A percentile compares a stretch with the other conserved stretches of the same genome.
Evolutionary conservation across 345 rosid species (phyloP).

Genomic region (Camelina hispida): DNA sequence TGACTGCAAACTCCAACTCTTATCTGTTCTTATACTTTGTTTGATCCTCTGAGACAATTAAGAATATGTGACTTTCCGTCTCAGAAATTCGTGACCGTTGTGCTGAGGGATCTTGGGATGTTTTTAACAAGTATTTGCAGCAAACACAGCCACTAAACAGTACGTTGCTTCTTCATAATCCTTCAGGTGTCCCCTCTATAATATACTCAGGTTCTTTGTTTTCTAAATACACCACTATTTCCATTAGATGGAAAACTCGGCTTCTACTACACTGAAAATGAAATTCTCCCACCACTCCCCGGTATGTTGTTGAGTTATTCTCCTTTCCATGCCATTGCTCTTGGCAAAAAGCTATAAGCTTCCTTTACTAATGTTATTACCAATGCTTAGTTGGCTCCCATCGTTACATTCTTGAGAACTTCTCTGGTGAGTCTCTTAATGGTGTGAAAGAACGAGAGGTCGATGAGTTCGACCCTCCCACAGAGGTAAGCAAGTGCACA

Average conservation of each 20-base stretch:
- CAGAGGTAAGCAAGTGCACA: constrained; percentile 62
- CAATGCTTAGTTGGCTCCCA: constrained; percentile 74
- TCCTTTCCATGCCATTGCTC: background rate
- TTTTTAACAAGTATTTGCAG: constrained; percentile 67
- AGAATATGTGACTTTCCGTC: background rate
- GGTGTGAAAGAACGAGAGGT: constrained; percentile 62
- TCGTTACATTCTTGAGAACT: constrained; percentile 69
- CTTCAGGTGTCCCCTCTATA: constrained; percentile 8
- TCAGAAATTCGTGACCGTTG: constrained; percentile 70
- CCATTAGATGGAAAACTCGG: constrained; percentile 89
- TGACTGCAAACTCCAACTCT: constrained; percentile 1
- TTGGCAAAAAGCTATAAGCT: background rate
- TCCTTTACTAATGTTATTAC: constrained; percentile 9
- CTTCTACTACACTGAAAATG: constrained; percentile 92
- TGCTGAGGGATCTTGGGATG: constrained; percentile 84
- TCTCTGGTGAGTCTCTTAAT: constrained; percentile 52
- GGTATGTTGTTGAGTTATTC: constrained; percentile 50
- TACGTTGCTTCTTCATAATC: constrained; percentile 32
- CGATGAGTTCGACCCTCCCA: constrained; percentile 77
- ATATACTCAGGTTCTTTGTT: constrained; percentile 32
- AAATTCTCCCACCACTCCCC: constrained; percentile 96
- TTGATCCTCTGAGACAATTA: background rate
- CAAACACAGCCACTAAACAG: constrained; percentile 86
- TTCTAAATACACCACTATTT: constrained; percentile 38
- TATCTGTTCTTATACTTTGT: constrained; percentile 3